phyloP scores from a whole-genome alignment of 257 asterid genomes.

The Przewalskia tangutica region DNA sequence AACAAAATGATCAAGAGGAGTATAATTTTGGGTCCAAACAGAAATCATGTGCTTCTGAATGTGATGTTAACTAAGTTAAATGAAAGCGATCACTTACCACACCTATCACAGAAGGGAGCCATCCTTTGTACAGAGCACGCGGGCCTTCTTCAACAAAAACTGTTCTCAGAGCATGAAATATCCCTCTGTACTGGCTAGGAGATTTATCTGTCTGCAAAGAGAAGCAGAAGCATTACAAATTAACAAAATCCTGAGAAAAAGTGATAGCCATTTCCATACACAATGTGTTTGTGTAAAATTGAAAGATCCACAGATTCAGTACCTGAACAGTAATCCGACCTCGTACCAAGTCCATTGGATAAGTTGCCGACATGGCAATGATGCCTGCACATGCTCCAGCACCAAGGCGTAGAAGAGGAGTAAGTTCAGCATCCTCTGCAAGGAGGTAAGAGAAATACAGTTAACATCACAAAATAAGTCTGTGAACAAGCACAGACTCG shows the following conservation, averaged over 20 bases:
- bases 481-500: not conserved
- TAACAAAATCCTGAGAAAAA: not conserved
- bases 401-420: constrained; percentile 85
- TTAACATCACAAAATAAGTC: not conserved
- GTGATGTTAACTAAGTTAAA: not conserved
- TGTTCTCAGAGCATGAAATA: constrained; percentile 85
- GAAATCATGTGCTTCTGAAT: not conserved
- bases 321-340: constrained; percentile 98
- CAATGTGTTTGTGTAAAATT: not conserved
- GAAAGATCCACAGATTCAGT: not conserved
- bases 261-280: no score
- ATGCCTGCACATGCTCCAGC: constrained; percentile 99
- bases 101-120: constrained; percentile 99
- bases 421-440: constrained; percentile 79
- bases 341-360: constrained; percentile 99
- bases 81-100: constrained; percentile 55
- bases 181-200: constrained; percentile 87
- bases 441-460: not conserved
- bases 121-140: constrained; percentile 90
- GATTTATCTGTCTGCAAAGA: constrained; percentile 71
- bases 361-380: constrained; percentile 98
- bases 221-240: constrained; percentile 12
- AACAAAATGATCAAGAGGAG: not conserved
- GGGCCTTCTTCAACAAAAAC: constrained; percentile 97
- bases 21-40: not conserved